Base-by-base conservation (phyloP, 768 basidiomycete genomes). In the Amanita exitialis region DNA sequence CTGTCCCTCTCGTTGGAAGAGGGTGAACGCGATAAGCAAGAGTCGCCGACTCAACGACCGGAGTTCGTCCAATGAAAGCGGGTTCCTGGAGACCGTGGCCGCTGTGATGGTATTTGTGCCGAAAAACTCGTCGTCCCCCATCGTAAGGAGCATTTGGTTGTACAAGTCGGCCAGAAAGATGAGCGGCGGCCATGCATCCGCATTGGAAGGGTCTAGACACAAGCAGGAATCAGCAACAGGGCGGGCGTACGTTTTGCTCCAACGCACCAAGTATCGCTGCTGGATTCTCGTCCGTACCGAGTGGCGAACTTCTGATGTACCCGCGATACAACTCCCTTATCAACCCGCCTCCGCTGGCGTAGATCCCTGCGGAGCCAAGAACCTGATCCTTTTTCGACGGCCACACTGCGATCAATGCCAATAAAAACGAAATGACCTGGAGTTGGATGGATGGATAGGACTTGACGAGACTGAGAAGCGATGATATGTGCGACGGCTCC, bases 41-140 rank as follows among this genome's bases (percentile, higher is more conserved):
- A 95, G 70, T 54, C 89, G 78, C n/a, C 79, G 76, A 13, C 84
- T 86, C 53, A 95, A 80, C 3, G 76, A 70, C 28, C 73, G 67
- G 18, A 97, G 74, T 56, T 98, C 96, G 58, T 95, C 90, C 6
- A 94, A 63, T 0, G 75, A 72, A 1, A 98, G 74, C 0, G 93
- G 87, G 55, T 93, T 95, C 16, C 82, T 69, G n/a, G 71, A 62
- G 3, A 41, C n/a, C 1, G 32, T 8, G 4, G 68, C 59, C 13
- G 59, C 47, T 3, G 66, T 49, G 9, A 58, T 48, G 15, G 61
- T 56, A 10, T 59, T 60, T 20, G 64, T 58, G 0, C 81, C 78
- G 62, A 96, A 96, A 69, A 98, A 98, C 63, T 98, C 96, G 66
- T 97, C 95, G 58, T 99, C 96, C 1, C 90, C 90, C 77, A 98